Base-by-base conservation (phyloP, 2,329 filamentous ascomycete genomes). In the Pestalotiopsis sp. region DNA sequence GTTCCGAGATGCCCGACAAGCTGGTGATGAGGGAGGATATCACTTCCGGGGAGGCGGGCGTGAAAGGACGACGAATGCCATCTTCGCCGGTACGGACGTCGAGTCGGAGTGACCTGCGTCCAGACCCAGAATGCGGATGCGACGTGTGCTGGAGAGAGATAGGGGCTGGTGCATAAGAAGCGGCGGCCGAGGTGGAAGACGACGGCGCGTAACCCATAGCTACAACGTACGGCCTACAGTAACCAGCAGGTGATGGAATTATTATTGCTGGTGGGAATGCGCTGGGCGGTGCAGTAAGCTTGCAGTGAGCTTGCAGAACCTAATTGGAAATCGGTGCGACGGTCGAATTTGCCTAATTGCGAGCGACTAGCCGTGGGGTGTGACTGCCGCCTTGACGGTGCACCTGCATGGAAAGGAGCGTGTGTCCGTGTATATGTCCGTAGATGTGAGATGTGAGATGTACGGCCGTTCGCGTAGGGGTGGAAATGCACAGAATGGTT, bases 1-100 rank as follows among this genome's bases (percentile, higher is more conserved):
- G 91, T 63, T 88, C 86, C 23, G 90, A 92, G 73, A 88, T 93
- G 75, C 89, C 89, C 73, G 89, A 89, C 49, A 92, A 85, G 67
- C 87, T 93, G 72, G 90, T 93, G 80, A 92, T 94, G 67, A 90
- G 83, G 67, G 86, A 88, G 31, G 88, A 90, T 69, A 91, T 93
- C 77, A 94, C 87, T 77, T 93, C 91, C 69, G 92, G 91, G 63
- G 89, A 89, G 14, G 88, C 84, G 56, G 86, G 83, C 31, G 82
- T 76, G 59, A 82, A 67, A n/a, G 74, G 72, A 52, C 45, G 68
- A 72, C 70, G 71, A 66, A 73, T 70, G 72, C 70, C 71, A 72
- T 75, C 73, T 67, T 70, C 72, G 69, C 71, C 71, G 17, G 36
- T 36, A 62, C 69, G 76, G 45, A 75, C 70, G 68, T 72, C 73